Percentiles rank a stretch among this genome's conserved stretches.
phyloP scores from a whole-genome alignment of 1,284 basidiomycete species.

The Tilletia setariae region DNA sequence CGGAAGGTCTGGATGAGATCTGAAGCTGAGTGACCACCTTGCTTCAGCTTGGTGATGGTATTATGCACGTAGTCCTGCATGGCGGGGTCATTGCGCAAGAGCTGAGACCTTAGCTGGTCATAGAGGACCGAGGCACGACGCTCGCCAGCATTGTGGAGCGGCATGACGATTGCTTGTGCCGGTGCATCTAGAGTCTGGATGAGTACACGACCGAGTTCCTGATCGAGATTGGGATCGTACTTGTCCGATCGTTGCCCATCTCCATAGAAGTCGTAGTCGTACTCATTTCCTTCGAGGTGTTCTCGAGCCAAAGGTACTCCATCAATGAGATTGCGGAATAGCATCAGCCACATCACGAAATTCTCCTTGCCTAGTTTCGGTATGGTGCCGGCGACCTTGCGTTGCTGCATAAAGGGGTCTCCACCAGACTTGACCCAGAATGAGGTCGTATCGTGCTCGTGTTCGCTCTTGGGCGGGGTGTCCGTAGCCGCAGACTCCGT shows the following conservation, averaged over 20 bases:
- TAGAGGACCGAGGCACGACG: background rate
- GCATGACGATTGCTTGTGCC: background rate
- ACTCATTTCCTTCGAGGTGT: background rate
- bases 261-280: background rate
- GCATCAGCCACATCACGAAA: background rate
- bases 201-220: background rate
- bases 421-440: too few species aligned
- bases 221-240: background rate
- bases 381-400: background rate
- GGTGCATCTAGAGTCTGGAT: background rate
- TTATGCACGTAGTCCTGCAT: background rate
- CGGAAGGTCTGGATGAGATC: background rate
- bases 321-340: conserved; percentile 1
- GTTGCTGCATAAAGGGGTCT: too few species aligned
- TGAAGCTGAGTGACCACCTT: background rate
- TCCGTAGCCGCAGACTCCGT: too few species aligned
- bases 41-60: background rate
- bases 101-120: background rate
- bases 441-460: too few species aligned
- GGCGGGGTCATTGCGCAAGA: background rate
- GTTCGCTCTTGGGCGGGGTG: too few species aligned
- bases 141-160: background rate
- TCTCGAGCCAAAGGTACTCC: background rate
- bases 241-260: background rate
- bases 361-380: background rate